Evolutionary conservation across 805 yeast genomes (phyloP), one percentile per base, ranked within the genome.

Genomic region (Metschnikowia shivogae): DNA sequence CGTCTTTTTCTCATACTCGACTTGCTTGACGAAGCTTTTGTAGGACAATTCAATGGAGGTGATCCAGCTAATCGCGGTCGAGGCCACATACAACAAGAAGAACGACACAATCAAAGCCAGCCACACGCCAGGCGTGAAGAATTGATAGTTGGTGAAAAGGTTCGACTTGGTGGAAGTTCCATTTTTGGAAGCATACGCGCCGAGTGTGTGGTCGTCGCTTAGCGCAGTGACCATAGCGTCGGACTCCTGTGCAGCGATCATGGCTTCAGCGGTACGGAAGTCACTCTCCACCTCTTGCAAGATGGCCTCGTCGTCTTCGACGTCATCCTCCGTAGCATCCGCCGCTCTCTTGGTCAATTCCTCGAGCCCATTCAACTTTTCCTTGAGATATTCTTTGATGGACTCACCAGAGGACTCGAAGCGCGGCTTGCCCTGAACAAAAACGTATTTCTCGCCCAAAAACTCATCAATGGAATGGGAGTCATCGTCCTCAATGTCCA

Each of bases 101-200:
- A 76, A 62, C 3, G 88, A 72, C 13, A 88, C 89, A 35, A 90
- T 64, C 47, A 84, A 65, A 44, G 84, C 76, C 82, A 86, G 84
- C 67, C 87, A 80, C 47, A 92, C 71, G 17, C 96, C 97, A 12
- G 90, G 82, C 10, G 89, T 76, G 70, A 88, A 86, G 62, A 81
- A 84, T 57, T 77, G 77, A 64, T 86, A 86, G 48, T 74, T 70
- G 46, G 80, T 76, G 63, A 86, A 84, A 45, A 86, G 64, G 44
- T 75, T 74, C 10, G 70, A 64, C 43, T 37, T 43, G 24, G 26
- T 29, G 37, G 42, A 14, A 24, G 44, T 40, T 39, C 28, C 13
- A 34, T 39, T 39, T 33, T 32, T 32, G 19, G 45, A 26, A n/a
- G 46, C 43, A 8, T 48, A 39, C 6, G 13, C 34, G 8, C 22